Evolutionary conservation across 345 rosid genomes (phyloP), one percentile per base, ranked within the genome.

Genomic region (Boechera retrofracta): DNA sequence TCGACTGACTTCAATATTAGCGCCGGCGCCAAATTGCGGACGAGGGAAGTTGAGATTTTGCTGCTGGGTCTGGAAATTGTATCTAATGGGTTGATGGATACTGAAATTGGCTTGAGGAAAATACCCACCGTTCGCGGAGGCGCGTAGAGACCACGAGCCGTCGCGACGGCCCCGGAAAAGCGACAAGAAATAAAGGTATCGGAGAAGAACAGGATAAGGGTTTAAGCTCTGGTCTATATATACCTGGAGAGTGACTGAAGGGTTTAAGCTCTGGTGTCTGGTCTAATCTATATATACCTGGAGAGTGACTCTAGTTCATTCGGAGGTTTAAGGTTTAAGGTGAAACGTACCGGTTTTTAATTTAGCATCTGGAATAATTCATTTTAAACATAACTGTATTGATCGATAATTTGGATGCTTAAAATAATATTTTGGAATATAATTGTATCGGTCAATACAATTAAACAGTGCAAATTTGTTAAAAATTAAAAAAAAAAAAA

Each of bases 21-120:
- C 56, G 28, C 77, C 35, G 57, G 44, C 69, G 38, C 75, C 71
- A 15, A 56, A 6, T 6, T 68, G 85, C 6, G 59, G 26, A 32
- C 71, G 83, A 5, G 80, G 78, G 13, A 81, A 67, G 38, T 63
- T 73, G 59, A 65, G 74, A 76, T 74, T 83, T 39, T 39, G 44
- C 42, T 70, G 82, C 60, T 61, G 84, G 16, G 21, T 21, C 10
- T 72, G 74, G 48, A 79, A 61, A 71, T 65, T 66, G 62, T 70
- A 82, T 5, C 69, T 16, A 26, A 75, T 77, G 0, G 86, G 80
- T 44, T 49, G 78, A 28, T 64, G 78, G 47, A 53, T 4, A 44
- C 18, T 52, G 51, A 71, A 81, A 78, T 74, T 79, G 21, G 73
- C 62, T 1, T 64, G 84, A 36, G 56, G 66, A 16, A 18, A 55